Base-by-base conservation (phyloP, 1,284 basidiomycete species). In the Takashimella koratensis region DNA sequence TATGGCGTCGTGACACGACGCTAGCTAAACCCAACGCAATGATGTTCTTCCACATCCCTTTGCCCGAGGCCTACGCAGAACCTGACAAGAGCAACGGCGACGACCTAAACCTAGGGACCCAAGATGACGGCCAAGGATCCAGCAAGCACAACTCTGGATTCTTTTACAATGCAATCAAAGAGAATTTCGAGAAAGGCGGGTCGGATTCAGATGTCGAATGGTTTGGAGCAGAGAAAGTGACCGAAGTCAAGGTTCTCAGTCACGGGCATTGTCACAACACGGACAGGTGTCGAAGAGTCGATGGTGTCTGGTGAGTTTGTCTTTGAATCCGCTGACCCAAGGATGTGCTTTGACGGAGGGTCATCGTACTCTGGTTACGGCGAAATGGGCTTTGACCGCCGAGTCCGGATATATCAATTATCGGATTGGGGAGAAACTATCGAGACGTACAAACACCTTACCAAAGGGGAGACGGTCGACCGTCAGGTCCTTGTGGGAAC, bases 11-110 rank as follows among this genome's bases (percentile, higher is more conserved):
- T 4, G 53, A 54, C 0, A 79, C 75, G 43, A 82, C 80, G 50
- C 78, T 93, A 1, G 88, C 87, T 3, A 94, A 92, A 73, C 91
- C 91, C 1, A 94, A 94, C 66, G 92, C 90, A 0, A 74, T 94
- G 63, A 88, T 91, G 86, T 95, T 93, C 78, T 95, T 94, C 84
- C 92, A 96, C 66, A 95, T 96, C 50, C 92, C 92, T 43, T 67
- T 95, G 79, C 90, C 73, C n/a, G 88, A 83, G 45, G 61, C 70
- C 1, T 70, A 58, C 41, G 40, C 26, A 22, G 47, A 51, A 1
- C 52, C 57, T 12, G 55, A 62, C 52, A 47, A 30, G 5, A 36
- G 40, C 25, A 43, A 40, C 21, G 39, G 23, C 30, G 43, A 36
- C 2, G 61, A 60, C 20, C 81, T 93, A 4, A 84, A 90, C 63